These are phyloP conservation scores for Candida pseudocylindracea DNA, from an alignment of 1,139 yeast species.

Conservation along the genomic window DNA sequence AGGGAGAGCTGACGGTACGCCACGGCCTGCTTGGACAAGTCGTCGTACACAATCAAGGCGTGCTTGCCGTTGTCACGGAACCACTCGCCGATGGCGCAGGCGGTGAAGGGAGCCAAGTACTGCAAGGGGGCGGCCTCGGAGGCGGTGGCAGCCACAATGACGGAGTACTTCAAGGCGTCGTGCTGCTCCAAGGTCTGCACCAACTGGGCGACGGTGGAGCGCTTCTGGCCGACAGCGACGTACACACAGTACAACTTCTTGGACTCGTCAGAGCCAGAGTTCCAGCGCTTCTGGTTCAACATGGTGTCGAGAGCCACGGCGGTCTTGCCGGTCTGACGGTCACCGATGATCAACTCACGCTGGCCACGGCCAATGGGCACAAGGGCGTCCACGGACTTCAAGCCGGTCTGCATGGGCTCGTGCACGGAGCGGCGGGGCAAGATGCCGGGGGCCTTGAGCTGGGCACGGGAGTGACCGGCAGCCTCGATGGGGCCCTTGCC, in stretches of 20 bases:
- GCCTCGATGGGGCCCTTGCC: conserved; percentile 98
- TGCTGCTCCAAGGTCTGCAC: conserved; percentile 97
- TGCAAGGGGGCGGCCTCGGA: conserved; percentile 99
- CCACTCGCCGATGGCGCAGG: conserved; percentile 99
- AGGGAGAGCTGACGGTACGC: conserved; percentile 99
- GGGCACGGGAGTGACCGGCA: conserved; percentile 78
- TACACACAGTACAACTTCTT: conserved; percentile 99
- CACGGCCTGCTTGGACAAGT: conserved; percentile 98
- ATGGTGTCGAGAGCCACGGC: conserved; percentile 98
- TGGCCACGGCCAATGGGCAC: conserved; percentile 99
- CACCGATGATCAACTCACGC: conserved; percentile 99
- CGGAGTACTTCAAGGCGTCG: conserved; percentile 95
- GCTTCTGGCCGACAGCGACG: conserved; percentile 99
- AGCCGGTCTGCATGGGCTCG: conserved; percentile 99
- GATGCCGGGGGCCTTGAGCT: conserved; percentile 99
- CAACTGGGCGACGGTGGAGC: conserved; percentile 99
- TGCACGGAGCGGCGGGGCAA: conserved; percentile 96
- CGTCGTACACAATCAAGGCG: conserved; percentile 94
- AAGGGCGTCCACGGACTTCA: conserved; percentile 95
- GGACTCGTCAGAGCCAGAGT: conserved; percentile 79
- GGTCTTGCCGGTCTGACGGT: conserved; percentile 99
- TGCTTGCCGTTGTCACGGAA: conserved; percentile 99
- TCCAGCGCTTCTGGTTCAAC: conserved; percentile 98
- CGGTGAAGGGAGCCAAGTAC: conserved; percentile 99
- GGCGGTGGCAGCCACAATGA: conserved; percentile 98